Base-by-base conservation (phyloP, 2,329 filamentous ascomycete genomes). In the Fusarium denticulatum region DNA sequence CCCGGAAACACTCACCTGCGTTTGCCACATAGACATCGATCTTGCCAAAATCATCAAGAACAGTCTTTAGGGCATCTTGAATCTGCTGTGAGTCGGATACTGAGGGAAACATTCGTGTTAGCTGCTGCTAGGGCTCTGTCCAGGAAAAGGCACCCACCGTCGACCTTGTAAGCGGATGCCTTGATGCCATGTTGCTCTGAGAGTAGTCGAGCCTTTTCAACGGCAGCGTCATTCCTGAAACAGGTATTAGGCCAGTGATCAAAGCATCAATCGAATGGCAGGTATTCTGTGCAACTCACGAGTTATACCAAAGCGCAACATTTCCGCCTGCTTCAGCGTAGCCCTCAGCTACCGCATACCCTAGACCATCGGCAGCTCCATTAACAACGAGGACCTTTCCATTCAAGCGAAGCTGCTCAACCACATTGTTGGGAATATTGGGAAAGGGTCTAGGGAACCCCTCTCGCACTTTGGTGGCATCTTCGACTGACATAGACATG, bases 311-410 rank as follows among this genome's bases (percentile, higher is more conserved):
- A 9, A 82, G 57, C 0, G 72, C 85, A 28, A 87, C 82, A 49
- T 83, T 56, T 2, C 79, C 85, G 1, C 81, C 81, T 1, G 85
- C 85, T 60, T 87, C 85, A 4, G 85, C 85, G 78, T 86, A 83
- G 3, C 81, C 84, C 62, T 87, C 83, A 0, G 84, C 80, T 8
- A 85, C 84, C 0, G 85, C 81, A 47, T 80, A 77, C 1, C 85
- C 85, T 45, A 87, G 83, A 0, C 85, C 85, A 45, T 86, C 85
- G 0, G 84, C 81, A 2, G 85, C 85, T 9, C 85, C 85, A 1
- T 80, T 86, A 2, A 87, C 78, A n/a, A 83, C 81, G 0, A 83
- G 81, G 61, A 83, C 81, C 63, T 81, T 86, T 14, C 81, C 84
- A 10, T 74, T 79, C 74, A 87, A 77, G 20, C 76, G 78, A 52